Conservation (phyloP, 225 moss, liverwort and hornwort genomes). For the Straminergon stramineum region DNA sequence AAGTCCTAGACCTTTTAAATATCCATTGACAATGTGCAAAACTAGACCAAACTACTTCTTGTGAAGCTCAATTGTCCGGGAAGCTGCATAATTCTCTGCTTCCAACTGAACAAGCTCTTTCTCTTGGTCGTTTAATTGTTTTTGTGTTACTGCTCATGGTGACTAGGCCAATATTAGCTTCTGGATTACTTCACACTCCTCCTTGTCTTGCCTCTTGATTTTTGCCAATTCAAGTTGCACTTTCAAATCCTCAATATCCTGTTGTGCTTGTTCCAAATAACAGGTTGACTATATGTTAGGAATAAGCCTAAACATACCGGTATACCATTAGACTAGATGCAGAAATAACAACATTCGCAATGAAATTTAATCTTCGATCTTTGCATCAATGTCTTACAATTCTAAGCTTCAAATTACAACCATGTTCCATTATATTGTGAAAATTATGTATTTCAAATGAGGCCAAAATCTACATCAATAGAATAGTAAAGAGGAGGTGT, state of each 20-base stretch:
- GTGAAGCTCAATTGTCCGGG: constrained; percentile 78
- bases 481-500: too few species aligned
- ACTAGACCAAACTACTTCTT: constrained; percentile 95
- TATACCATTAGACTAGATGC: not conserved
- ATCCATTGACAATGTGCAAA: constrained; percentile 71
- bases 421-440: not conserved
- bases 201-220: constrained; percentile 93
- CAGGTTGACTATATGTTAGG: not conserved
- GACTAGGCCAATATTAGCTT: constrained; percentile 82
- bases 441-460: not conserved
- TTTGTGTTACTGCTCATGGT: constrained; percentile 75
- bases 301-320: not conserved
- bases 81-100: constrained; percentile 77
- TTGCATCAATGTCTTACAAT: not conserved
- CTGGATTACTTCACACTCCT: constrained; percentile 92
- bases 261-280: constrained; percentile 48
- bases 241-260: constrained; percentile 87
- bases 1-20: not conserved
- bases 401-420: not conserved
- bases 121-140: constrained; percentile 71
- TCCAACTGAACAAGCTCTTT: constrained; percentile 77
- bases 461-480: too few species aligned
- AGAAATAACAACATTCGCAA: not conserved
- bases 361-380: not conserved
- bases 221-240: constrained; percentile 76